phyloP scores from a whole-genome alignment of 495 filamentous ascomycete species.

The Podospora didyma region DNA sequence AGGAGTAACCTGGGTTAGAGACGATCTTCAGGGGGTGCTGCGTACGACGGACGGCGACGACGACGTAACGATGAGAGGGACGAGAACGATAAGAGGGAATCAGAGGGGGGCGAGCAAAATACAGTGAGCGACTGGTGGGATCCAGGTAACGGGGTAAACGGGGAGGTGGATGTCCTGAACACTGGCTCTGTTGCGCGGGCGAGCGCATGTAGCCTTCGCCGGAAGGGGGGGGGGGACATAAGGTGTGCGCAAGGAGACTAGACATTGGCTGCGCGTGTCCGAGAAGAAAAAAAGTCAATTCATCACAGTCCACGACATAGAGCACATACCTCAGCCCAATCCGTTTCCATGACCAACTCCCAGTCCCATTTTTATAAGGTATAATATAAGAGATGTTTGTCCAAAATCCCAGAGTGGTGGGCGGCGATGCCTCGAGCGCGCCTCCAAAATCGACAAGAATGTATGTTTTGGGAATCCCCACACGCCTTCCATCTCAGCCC shows the following conservation, averaged over 20 bases:
- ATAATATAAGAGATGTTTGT: not conserved
- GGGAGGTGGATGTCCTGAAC: too few relatives aligned
- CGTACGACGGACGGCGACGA: not conserved
- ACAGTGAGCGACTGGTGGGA: not conserved
- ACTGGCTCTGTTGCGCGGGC: too few relatives aligned
- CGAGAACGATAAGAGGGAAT: not conserved
- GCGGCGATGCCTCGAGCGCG: not conserved
- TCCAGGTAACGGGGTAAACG: too few relatives aligned
- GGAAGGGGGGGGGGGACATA: too few relatives aligned
- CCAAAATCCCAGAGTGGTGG: conserved; percentile 2
- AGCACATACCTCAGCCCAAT: conserved; percentile 58
- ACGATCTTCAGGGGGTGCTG: not conserved
- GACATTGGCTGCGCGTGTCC: not conserved
- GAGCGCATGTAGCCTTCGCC: too few relatives aligned
- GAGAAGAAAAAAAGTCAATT: not conserved
- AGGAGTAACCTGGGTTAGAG: conserved; percentile 10
- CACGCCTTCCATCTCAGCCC: not conserved
- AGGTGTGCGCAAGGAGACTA: too few relatives aligned
- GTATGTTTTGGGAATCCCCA: conserved; percentile 2
- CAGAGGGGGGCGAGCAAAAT: not conserved
- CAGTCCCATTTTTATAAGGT: conserved; percentile 18
- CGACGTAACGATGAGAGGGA: not conserved
- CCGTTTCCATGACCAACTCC: conserved; percentile 45
- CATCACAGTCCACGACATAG: not conserved
- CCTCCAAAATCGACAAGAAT: not conserved